Evolutionary conservation across 2,329 filamentous ascomycete genomes (phyloP).

Genomic region (Stagonosporopsis vannaccii): DNA sequence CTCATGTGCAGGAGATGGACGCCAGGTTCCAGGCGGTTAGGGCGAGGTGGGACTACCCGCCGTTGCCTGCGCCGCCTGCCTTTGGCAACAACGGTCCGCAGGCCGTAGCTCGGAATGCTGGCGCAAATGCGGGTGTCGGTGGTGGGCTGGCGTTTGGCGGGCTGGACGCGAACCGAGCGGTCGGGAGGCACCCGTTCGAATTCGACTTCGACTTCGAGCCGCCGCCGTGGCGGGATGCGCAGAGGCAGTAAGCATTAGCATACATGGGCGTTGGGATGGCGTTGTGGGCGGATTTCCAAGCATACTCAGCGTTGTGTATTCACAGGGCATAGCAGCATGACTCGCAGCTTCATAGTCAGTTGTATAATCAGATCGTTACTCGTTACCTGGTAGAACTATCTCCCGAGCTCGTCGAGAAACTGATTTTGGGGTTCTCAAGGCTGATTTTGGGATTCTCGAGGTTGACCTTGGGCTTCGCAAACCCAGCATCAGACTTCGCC

Average conservation of each 20-base stretch:
- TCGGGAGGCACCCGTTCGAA: background rate
- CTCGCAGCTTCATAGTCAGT: background rate
- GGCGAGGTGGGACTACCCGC: too few species aligned
- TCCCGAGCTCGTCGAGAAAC: conserved; percentile 28
- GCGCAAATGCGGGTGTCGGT: background rate
- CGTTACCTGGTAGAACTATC: background rate
- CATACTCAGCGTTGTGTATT: background rate
- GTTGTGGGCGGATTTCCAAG: background rate
- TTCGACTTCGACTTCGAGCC: background rate
- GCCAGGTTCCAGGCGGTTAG: too few species aligned
- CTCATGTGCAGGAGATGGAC: too few species aligned
- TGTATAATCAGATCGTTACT: background rate
- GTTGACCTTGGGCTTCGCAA: background rate
- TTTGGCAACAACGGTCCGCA: background rate
- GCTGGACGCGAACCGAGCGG: background rate
- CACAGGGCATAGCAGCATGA: background rate
- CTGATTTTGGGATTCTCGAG: background rate
- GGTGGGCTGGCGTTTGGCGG: background rate
- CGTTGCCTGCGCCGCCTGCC: background rate
- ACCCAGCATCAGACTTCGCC: background rate
- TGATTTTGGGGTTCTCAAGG: background rate
- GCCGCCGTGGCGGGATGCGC: background rate
- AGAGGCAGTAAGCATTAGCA: background rate
- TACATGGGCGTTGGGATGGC: background rate
- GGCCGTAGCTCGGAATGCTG: background rate